These are phyloP conservation scores for Tripterygium wilfordii DNA, from an alignment of 177 flowering plant genomes.

Conservation along the genomic window DNA sequence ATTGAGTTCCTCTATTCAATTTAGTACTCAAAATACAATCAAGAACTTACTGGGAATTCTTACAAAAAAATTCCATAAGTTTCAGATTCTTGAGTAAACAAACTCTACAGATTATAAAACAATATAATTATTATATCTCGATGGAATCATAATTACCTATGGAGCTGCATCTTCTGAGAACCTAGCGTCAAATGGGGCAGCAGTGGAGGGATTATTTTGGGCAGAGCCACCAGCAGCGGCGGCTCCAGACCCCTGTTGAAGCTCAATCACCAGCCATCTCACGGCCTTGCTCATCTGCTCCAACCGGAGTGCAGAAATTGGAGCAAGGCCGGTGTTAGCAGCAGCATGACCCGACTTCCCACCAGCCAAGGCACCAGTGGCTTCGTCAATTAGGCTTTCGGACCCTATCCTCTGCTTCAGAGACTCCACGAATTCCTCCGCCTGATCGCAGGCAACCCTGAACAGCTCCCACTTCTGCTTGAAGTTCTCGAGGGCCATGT, in stretches of 20 bases:
- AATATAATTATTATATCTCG: no score
- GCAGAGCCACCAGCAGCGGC: constrained; percentile 28
- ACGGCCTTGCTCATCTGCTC: constrained; percentile 99
- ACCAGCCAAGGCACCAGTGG: constrained; percentile 68
- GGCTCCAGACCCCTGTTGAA: constrained; percentile 82
- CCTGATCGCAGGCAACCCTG: constrained; percentile 92
- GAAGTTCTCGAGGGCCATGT: constrained; percentile 77
- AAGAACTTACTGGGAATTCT: no score
- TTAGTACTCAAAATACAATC: no score
- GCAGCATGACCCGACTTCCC: constrained; percentile 39
- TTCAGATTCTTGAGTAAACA: no score
- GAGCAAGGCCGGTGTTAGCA: constrained; percentile 55
- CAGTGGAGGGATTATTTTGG: constrained; percentile 41
- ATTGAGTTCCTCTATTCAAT: no score
- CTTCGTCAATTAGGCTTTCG: constrained; percentile 95
- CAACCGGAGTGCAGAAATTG: constrained; percentile 86
- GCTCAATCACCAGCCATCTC: constrained; percentile 83
- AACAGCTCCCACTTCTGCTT: constrained; percentile 87
- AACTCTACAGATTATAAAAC: no score
- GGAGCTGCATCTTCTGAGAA: constrained; percentile 85
- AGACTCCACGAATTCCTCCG: constrained; percentile 94
- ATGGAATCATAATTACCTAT: no score
- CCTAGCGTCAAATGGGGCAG: constrained; percentile 87
- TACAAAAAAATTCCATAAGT: no score
- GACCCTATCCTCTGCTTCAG: constrained; percentile 91